phyloP scores from a whole-genome alignment of 2,329 filamentous ascomycete species.

The Emericellopsis cladophorae region DNA sequence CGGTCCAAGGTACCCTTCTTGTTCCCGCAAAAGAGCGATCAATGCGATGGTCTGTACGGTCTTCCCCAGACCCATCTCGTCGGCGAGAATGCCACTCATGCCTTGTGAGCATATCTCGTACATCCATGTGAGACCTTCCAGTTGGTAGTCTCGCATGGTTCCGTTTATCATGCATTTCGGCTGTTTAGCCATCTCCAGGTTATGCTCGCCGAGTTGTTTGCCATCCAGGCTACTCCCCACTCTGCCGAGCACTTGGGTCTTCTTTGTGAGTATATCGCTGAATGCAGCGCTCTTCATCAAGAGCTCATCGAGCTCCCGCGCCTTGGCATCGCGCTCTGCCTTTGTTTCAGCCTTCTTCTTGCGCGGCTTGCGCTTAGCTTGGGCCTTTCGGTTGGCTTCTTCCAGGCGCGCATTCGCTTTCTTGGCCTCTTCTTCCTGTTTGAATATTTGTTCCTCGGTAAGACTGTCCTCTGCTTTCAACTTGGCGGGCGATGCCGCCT shows the following conservation, averaged over 20 bases:
- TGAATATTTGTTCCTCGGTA: slow-evolving; percentile 12
- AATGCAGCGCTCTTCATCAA: slow-evolving; percentile 48
- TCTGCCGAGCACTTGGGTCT: slow-evolving; percentile 48
- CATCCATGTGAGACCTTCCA: slow-evolving; percentile 93
- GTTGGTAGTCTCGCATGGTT: slow-evolving; percentile 85
- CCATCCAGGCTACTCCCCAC: slow-evolving; percentile 49
- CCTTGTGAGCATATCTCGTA: slow-evolving; percentile 71
- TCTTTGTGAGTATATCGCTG: slow-evolving; percentile 49
- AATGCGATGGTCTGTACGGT: slow-evolving; percentile 85
- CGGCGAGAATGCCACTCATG: slow-evolving; percentile 80
- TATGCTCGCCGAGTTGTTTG: slow-evolving; percentile 46
- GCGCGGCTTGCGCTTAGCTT: slow-evolving; percentile 24
- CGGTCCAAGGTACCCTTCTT: slow-evolving; percentile 70
- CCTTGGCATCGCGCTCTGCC: slow-evolving; percentile 43
- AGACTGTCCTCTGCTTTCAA: not conserved
- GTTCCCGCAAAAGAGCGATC: slow-evolving; percentile 76
- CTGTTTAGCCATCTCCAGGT: slow-evolving; percentile 72
- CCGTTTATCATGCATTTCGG: slow-evolving; percentile 77
- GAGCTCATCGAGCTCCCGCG: slow-evolving; percentile 44
- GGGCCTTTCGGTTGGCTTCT: slow-evolving; percentile 26
- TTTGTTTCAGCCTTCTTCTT: slow-evolving; percentile 39
- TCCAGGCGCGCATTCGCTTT: slow-evolving; percentile 33
- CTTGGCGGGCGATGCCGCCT: not conserved
- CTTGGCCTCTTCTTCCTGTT: slow-evolving; percentile 22
- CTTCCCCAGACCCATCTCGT: slow-evolving; percentile 90